These are phyloP conservation scores for Yueomyces sp. DNA, from an alignment of 1,139 yeast species.

Conservation along the genomic window DNA sequence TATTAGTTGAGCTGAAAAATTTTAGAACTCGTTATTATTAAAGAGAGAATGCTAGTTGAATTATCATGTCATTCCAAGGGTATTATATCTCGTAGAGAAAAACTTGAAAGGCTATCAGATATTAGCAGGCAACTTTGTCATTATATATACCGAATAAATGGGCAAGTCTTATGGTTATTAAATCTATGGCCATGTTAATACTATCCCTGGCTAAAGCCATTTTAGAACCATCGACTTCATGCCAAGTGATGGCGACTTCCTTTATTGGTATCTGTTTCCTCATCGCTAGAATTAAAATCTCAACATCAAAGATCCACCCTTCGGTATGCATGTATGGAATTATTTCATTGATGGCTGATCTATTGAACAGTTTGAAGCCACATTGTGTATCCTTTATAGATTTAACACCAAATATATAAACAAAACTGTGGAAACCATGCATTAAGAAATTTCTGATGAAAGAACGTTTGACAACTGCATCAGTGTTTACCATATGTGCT, in stretches of 20 bases:
- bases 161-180: conserved; percentile 83
- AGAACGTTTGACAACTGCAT: conserved; percentile 89
- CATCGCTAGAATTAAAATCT: conserved; percentile 68
- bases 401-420: conserved; percentile 79
- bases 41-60: no score
- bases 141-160: conserved; percentile 73
- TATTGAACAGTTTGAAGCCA: conserved; percentile 86
- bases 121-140: conserved; percentile 16
- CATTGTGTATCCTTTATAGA: conserved; percentile 88
- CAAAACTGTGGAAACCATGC: conserved; percentile 84
- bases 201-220: conserved; percentile 87
- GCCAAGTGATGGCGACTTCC: conserved; percentile 91
- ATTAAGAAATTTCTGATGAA: conserved; percentile 79
- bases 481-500: conserved; percentile 93
- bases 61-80: no score
- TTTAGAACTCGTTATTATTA: no score
- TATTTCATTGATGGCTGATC: conserved; percentile 46
- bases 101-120: no score
- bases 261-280: conserved; percentile 51
- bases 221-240: conserved; percentile 90
- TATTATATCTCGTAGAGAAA: no score
- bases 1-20: no score
- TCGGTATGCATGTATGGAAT: conserved; percentile 94
- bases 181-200: conserved; percentile 87
- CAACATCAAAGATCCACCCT: conserved; percentile 97